phyloP scores from a whole-genome alignment of 2,329 filamentous ascomycete genomes.

The Trichophyton mentagrophytes region DNA sequence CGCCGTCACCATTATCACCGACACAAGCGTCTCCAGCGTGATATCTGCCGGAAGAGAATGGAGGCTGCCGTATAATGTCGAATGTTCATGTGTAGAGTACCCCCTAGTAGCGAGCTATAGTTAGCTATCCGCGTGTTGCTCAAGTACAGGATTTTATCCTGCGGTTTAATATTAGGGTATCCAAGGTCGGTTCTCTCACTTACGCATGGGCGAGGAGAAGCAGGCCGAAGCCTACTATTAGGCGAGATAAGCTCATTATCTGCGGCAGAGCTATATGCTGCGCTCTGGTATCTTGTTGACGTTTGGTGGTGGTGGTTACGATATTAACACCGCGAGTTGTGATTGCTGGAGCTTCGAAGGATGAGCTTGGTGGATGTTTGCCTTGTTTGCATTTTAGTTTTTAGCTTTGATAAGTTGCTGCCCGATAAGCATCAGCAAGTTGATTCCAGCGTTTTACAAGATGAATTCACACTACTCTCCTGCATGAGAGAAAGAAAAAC shows the following conservation, averaged over 20 bases:
- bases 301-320: neutral
- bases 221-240: slow-evolving; percentile 61
- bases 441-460: neutral
- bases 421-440: neutral
- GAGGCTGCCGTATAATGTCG: slow-evolving; percentile 52
- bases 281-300: neutral
- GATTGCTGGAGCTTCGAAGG: neutral
- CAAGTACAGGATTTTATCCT: neutral
- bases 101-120: slow-evolving; percentile 48
- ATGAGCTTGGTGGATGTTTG: neutral
- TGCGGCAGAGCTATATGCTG: neutral
- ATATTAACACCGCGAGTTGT: neutral
- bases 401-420: neutral
- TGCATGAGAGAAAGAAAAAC: neutral
- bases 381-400: neutral
- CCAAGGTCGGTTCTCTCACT: slow-evolving; percentile 26
- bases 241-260: slow-evolving; percentile 51
- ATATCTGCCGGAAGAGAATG: slow-evolving; percentile 69
- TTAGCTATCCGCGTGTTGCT: neutral
- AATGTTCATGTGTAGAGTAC: slow-evolving; percentile 92
- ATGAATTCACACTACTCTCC: neutral
- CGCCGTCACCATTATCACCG: slow-evolving; percentile 65
- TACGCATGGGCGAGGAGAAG: slow-evolving; percentile 80
- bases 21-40: slow-evolving; percentile 68
- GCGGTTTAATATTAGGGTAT: neutral